These are phyloP conservation scores for Alternaria arbusti DNA, from an alignment of 2,329 filamentous ascomycete species.

Conservation along the genomic window DNA sequence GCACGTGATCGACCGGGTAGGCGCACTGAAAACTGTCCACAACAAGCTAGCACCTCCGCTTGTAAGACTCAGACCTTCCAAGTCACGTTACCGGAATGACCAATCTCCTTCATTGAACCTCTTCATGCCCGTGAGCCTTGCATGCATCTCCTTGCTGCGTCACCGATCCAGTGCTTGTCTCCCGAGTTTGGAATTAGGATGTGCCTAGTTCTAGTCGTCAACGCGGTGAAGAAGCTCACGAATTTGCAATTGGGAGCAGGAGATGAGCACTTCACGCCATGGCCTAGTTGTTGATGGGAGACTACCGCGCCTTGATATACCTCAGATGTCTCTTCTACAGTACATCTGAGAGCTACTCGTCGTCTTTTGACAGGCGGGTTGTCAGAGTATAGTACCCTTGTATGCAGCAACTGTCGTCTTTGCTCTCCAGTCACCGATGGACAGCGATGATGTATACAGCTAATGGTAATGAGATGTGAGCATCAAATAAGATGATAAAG, in stretches of 20 bases:
- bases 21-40: background rate
- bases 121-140: background rate
- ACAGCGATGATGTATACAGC: accelerated
- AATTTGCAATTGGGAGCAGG: too few species aligned
- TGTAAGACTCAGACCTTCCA: background rate
- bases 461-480: background rate
- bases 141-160: too few species aligned
- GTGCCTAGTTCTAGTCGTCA: too few species aligned
- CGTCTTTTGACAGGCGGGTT: background rate
- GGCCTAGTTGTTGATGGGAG: too few species aligned
- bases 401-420: background rate
- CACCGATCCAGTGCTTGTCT: too few species aligned
- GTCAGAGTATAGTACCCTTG: accelerated
- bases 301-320: background rate
- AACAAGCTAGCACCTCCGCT: background rate
- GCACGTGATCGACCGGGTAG: too few species aligned
- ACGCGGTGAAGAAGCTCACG: too few species aligned
- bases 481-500: accelerated
- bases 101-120: accelerated
- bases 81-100: too few species aligned
- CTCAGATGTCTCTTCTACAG: accelerated
- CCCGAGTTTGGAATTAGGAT: too few species aligned
- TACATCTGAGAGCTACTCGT: background rate
- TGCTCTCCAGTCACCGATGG: accelerated
- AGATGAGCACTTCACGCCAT: too few species aligned